Percentiles rank a stretch among this genome's conserved stretches.
Evolutionary conservation across 768 basidiomycete species (phyloP).

Genomic region (Pulveroboletus sp.): DNA sequence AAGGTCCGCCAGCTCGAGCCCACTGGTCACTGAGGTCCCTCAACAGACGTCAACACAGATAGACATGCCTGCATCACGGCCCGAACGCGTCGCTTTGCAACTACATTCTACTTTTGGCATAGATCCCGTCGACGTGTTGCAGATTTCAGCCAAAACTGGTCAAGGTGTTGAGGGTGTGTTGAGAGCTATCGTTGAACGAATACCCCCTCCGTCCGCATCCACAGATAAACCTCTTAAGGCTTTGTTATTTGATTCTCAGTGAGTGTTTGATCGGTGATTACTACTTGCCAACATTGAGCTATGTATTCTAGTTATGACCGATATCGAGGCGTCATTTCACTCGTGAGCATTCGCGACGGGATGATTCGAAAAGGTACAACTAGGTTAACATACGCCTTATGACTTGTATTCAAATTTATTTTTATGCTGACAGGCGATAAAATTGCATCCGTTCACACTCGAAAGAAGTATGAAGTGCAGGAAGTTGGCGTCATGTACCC

Average conservation of each 20-base stretch:
- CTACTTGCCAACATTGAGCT: slow-evolving; percentile 8
- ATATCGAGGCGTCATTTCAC: slow-evolving; percentile 92
- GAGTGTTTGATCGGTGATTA: slow-evolving; percentile 25
- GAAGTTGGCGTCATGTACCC: slow-evolving; percentile 90
- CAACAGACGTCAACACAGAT: slow-evolving; percentile 47
- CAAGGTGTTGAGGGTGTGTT: slow-evolving; percentile 75
- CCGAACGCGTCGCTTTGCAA: slow-evolving; percentile 73
- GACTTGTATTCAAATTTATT: background rate
- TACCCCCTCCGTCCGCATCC: slow-evolving; percentile 73
- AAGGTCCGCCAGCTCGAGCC: slow-evolving; percentile 49
- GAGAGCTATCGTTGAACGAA: slow-evolving; percentile 72
- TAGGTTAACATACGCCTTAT: background rate
- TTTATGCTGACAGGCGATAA: slow-evolving; percentile 64
- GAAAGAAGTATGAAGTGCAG: slow-evolving; percentile 84
- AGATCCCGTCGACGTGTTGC: slow-evolving; percentile 66
- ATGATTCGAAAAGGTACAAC: slow-evolving; percentile 70
- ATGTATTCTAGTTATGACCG: slow-evolving; percentile 78
- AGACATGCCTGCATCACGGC: slow-evolving; percentile 87
- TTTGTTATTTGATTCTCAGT: slow-evolving; percentile 92
- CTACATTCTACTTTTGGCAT: slow-evolving; percentile 82
- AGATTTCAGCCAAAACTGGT: slow-evolving; percentile 92
- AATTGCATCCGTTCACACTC: slow-evolving; percentile 78
- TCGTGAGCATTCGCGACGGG: slow-evolving; percentile 80
- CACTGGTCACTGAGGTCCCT: background rate
- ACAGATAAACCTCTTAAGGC: slow-evolving; percentile 63